These are phyloP conservation scores for Cyphellophora europaea DNA, from an alignment of 2,329 filamentous ascomycete genomes.

Conservation along the genomic window DNA sequence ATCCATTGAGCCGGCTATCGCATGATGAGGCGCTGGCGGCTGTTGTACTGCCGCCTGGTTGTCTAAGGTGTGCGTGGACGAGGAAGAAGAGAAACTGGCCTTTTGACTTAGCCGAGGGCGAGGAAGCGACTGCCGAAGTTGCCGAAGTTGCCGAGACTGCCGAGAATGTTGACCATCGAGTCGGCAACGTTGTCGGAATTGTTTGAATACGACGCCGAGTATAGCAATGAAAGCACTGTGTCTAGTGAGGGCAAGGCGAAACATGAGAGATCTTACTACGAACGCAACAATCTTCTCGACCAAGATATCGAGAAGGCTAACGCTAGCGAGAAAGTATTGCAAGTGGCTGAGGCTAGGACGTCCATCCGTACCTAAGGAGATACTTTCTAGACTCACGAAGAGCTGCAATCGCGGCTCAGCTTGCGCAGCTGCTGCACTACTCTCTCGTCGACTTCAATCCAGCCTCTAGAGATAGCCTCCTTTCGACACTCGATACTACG, in stretches of 20 bases:
- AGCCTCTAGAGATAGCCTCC: no score
- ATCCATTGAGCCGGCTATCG: no score
- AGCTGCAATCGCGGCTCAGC: slow-evolving; percentile 6
- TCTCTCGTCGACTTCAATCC: no score
- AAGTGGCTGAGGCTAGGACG: slow-evolving; percentile 4
- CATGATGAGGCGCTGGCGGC: no score
- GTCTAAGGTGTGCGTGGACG: background rate
- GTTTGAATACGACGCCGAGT: no score
- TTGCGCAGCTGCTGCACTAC: no score
- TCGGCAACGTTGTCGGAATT: no score
- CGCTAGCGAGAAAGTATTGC: slow-evolving; percentile 2
- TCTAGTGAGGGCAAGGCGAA: background rate
- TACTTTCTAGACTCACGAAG: slow-evolving; percentile 7
- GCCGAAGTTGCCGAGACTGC: no score
- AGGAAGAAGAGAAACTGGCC: background rate
- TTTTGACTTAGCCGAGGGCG: background rate
- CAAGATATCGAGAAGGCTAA: slow-evolving; percentile 7
- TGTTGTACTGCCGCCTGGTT: background rate
- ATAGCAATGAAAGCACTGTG: background rate
- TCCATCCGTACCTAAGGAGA: slow-evolving; percentile 7
- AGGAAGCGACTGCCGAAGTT: background rate
- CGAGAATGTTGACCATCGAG: no score
- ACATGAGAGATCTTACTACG: slow-evolving; percentile 4
- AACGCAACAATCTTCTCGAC: slow-evolving; percentile 5
- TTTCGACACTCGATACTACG: no score